Base-by-base conservation (phyloP, 805 yeast genomes). In the Saturnispora diversa region DNA sequence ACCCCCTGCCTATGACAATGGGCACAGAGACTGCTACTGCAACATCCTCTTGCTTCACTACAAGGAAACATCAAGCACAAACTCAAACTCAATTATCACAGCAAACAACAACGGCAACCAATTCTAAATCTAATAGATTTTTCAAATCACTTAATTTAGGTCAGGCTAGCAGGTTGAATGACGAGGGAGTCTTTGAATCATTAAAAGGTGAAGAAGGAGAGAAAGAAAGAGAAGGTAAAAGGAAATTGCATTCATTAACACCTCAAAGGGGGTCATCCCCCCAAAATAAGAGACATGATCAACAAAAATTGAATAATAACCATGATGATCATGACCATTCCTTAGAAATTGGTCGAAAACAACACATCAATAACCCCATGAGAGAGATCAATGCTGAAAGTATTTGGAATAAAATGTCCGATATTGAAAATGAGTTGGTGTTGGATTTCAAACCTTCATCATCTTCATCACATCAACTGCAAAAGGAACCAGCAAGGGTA, bases 81-180 rank as follows among this genome's bases (percentile, higher is more conserved):
- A 43, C 21, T 31, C 46, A 28, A 48, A 29, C 31, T 26, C 47
- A 26, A 19, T 29, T 43, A 26, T 45, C 36, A 35, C 48, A 40
- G n/a, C n/a, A 11, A n/a, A 22, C 28, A 35, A 15, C 17, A 28
- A 16, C 37, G 22, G 10, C 36, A 31, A 46, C n/a, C 42, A 37
- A 28, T 28, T 39, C 34, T 21, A 44, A 37, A 28, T 43, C 44
- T 17, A 41, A 46, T 12, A 44, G 51, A 22, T 48, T 57, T 21
- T 40, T 46, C 38, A 42, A 55, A 2, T 58, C 70, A 43, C 56
- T 71, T 17, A 56, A 57, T 10, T 31, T 74, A 29, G 79, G 79
- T 2, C 77, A 76, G 9, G 77, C 78, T 1, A 65, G 70, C 47
- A 53, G 79, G 36, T 63, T 70, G 2, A 55, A 66, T 10, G 40